Conservation (phyloP, 352 stramenopile species). For the Phytophthora chlamydospora region DNA sequence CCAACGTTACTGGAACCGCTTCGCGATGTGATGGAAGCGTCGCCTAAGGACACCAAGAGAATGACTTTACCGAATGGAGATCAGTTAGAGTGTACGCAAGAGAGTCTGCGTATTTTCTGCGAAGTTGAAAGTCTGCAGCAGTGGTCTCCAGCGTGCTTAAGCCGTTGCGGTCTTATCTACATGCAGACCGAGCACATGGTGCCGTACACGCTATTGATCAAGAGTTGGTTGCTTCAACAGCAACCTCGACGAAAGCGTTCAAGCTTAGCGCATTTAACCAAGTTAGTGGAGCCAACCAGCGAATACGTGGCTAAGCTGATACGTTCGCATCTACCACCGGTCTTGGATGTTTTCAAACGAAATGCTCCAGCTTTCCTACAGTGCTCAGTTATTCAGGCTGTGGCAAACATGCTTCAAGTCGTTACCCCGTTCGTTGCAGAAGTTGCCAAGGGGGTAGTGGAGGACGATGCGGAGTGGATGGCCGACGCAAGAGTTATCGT, state of each 20-base stretch:
- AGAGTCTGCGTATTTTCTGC: conserved; percentile 55
- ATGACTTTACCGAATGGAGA: conserved; percentile 65
- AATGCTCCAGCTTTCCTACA: conserved; percentile 44
- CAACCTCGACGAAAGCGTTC: conserved; percentile 22
- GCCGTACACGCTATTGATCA: conserved; percentile 72
- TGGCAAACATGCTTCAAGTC: conserved; percentile 56
- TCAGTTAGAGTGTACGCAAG: conserved; percentile 46
- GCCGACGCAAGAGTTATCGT: conserved; percentile 45
- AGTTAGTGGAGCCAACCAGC: conserved; percentile 20
- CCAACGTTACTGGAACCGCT: conserved; percentile 51
- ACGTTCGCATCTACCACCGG: conserved; percentile 44
- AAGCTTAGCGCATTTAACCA: conserved; percentile 22
- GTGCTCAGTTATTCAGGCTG: conserved; percentile 46
- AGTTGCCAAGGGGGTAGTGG: conserved; percentile 34
- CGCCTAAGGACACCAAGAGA: conserved; percentile 19
- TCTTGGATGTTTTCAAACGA: conserved; percentile 67
- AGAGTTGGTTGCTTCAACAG: conserved; percentile 53
- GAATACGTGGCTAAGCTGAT: conserved; percentile 50
- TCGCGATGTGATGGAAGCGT: conserved; percentile 28
- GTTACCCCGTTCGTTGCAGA: conserved; percentile 47
- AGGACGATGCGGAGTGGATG: conserved; percentile 23
- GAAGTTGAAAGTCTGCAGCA: conserved; percentile 56
- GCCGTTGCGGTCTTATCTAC: conserved; percentile 63
- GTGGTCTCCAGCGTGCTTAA: conserved; percentile 60
- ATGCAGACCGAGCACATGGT: conserved; percentile 54